Conservation (phyloP, 441 rosid genomes). For the Pelargonium citronellum region DNA sequence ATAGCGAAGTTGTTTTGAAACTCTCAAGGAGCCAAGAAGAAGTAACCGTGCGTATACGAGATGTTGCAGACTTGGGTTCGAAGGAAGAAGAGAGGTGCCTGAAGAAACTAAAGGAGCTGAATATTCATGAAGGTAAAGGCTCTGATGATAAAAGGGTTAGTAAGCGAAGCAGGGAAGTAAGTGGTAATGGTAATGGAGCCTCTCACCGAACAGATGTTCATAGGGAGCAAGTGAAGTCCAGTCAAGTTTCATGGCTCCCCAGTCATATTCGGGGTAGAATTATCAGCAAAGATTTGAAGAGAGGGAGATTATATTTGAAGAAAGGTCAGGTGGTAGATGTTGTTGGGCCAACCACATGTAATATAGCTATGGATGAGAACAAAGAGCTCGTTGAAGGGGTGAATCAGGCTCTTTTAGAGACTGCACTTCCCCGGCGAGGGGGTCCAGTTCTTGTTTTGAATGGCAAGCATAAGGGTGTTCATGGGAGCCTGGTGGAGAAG, state of each 20-base stretch:
- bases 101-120: constrained; percentile 41
- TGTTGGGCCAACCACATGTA: constrained; percentile 55
- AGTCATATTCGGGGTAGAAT: constrained; percentile 66
- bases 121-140: constrained; percentile 16
- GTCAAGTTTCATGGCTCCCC: constrained; percentile 50
- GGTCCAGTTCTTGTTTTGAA: constrained; percentile 54
- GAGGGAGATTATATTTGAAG: constrained; percentile 67
- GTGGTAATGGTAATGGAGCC: background rate
- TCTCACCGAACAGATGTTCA: background rate
- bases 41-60: constrained; percentile 34
- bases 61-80: constrained; percentile 63
- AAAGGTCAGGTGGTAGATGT: constrained; percentile 69
- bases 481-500: constrained; percentile 54
- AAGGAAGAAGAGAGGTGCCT: constrained; percentile 59
- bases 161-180: constrained; percentile 18
- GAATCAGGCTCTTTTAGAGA: constrained; percentile 68
- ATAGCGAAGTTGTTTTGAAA: constrained; percentile 37
- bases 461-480: constrained; percentile 56
- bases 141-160: constrained; percentile 14
- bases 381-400: constrained; percentile 63
- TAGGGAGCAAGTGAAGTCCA: background rate
- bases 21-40: constrained; percentile 36
- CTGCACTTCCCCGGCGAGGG: constrained; percentile 61
- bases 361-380: constrained; percentile 62
- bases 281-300: constrained; percentile 54